Conservation (phyloP, 768 basidiomycete species). For the Kwoniella botswanensis region DNA sequence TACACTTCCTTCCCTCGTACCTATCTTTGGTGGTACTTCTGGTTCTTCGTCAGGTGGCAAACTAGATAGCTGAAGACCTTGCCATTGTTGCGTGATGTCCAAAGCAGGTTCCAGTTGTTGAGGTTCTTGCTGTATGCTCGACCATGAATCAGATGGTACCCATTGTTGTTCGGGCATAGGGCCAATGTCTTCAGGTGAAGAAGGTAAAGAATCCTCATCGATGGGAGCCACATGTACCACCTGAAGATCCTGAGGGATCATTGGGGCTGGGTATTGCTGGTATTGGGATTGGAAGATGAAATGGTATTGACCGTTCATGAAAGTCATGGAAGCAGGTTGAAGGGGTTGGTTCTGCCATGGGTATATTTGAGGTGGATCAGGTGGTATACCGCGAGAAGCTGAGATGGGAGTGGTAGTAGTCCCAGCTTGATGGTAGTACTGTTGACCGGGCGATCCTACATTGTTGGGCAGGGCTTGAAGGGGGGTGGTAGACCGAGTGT, state of each 20-base stretch:
- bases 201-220: constrained; percentile 8
- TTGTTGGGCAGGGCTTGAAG: neutral
- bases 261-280: neutral
- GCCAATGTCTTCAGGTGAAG: constrained; percentile 8
- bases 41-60: neutral
- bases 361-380: neutral
- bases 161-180: constrained; percentile 21
- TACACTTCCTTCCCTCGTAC: constrained; percentile 14
- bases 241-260: neutral
- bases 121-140: neutral
- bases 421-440: neutral
- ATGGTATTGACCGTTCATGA: constrained; percentile 5
- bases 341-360: constrained; percentile 12
- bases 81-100: constrained; percentile 19
- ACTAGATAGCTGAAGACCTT: constrained; percentile 6
- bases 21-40: neutral
- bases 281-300: constrained; percentile 4
- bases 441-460: neutral
- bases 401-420: neutral
- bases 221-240: neutral
- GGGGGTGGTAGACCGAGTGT: constrained; percentile 1
- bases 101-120: constrained; percentile 20
- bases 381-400: neutral
- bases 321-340: constrained; percentile 7
- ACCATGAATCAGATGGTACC: constrained; percentile 15